Percentiles rank a stretch among this genome's conserved stretches.
phyloP scores from a whole-genome alignment of 1,284 basidiomycete species.

The Cryptococcus neoformans region DNA sequence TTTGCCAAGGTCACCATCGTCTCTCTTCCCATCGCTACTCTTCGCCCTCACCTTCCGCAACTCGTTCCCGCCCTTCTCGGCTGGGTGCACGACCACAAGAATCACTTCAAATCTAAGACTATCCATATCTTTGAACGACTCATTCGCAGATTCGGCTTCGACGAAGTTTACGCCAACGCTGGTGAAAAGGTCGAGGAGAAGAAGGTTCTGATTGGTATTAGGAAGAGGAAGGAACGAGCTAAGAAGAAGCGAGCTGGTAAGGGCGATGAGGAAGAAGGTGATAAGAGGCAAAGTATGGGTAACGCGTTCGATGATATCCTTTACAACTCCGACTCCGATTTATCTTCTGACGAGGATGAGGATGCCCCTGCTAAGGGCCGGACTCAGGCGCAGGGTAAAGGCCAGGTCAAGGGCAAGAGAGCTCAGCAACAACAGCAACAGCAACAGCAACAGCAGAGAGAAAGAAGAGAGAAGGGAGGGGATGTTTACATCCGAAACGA shows the following conservation, averaged over 20 bases:
- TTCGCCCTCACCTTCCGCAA: conserved; percentile 69
- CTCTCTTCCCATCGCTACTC: conserved; percentile 66
- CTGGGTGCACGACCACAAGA: conserved; percentile 97
- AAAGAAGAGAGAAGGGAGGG: conserved; percentile 14
- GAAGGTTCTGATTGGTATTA: conserved; percentile 81
- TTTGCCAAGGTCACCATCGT: conserved; percentile 94
- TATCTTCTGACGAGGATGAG: conserved; percentile 71
- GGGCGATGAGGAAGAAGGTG: conserved; percentile 57
- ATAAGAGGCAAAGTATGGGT: conserved; percentile 56
- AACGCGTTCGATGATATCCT: conserved; percentile 94
- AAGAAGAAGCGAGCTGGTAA: conserved; percentile 66
- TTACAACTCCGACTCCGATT: conserved; percentile 88
- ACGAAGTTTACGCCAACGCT: conserved; percentile 61
- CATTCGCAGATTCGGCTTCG: conserved; percentile 85
- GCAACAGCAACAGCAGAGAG: conserved; percentile 9
- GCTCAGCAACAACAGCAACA: conserved; percentile 21
- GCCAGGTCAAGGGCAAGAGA: conserved; percentile 18
- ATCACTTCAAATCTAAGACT: conserved; percentile 97
- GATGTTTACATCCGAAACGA: conserved; percentile 70
- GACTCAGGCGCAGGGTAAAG: neutral
- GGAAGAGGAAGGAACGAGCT: conserved; percentile 86
- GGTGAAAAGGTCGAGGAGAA: conserved; percentile 61
- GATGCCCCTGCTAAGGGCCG: conserved; percentile 46
- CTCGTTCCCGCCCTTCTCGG: conserved; percentile 81
- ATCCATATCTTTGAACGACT: conserved; percentile 96